A percentile compares a stretch with the other conserved stretches of the same genome.
phyloP scores from a whole-genome alignment of 2,329 filamentous ascomycete genomes.

The Aspergillus nomiae region DNA sequence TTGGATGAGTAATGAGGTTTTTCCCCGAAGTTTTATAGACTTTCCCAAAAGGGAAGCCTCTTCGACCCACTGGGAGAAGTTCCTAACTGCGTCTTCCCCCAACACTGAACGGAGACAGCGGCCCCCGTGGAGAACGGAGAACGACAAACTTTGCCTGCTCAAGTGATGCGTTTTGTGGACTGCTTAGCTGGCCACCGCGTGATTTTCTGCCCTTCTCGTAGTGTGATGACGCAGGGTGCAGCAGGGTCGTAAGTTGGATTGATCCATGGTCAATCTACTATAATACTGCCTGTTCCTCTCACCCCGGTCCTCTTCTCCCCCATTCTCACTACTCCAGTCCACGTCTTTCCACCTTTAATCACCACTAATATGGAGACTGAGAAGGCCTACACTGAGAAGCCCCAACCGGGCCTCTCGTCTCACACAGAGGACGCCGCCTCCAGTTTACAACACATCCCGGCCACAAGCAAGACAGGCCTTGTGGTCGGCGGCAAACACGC shows the following conservation, averaged over 20 bases:
- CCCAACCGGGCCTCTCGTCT: slow-evolving; percentile 26
- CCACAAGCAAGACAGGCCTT: slow-evolving; percentile 16
- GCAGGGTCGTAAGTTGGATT: neutral
- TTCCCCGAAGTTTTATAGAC: neutral
- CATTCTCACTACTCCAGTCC: neutral
- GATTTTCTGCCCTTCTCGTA: neutral
- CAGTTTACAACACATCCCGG: slow-evolving; percentile 7
- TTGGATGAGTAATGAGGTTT: neutral
- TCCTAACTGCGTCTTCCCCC: neutral
- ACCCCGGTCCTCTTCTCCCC: slow-evolving; percentile 2
- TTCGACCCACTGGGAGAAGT: slow-evolving; percentile 1
- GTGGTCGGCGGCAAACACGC: slow-evolving; percentile 33
- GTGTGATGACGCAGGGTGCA: slow-evolving; percentile 3
- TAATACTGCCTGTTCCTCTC: slow-evolving; percentile 1
- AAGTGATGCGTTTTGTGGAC: slow-evolving; percentile 1
- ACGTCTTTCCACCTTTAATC: neutral
- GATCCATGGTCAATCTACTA: neutral
- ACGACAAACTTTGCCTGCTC: slow-evolving; percentile 2
- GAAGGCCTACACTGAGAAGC: slow-evolving; percentile 22
- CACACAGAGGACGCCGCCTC: slow-evolving; percentile 26
- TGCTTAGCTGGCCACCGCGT: slow-evolving; percentile 2
- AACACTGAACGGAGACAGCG: neutral
- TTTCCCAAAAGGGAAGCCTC: neutral
- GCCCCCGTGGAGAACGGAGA: slow-evolving; percentile 1
- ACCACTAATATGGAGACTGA: slow-evolving; percentile 26